Conservation (phyloP, 306 rosid species). For the Amphicarpaea edgeworthii region DNA sequence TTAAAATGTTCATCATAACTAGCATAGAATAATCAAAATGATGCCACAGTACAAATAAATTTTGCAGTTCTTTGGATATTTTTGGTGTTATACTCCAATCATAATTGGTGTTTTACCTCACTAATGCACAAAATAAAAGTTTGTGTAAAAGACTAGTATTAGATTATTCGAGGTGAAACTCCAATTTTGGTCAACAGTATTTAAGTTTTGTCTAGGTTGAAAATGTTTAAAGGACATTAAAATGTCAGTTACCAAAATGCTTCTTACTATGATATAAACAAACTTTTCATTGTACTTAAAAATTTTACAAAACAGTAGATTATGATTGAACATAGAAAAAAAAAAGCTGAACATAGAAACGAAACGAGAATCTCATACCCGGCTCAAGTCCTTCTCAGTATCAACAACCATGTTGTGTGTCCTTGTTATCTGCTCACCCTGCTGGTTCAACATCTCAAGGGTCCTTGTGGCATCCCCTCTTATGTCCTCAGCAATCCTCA, state of each 20-base stretch:
- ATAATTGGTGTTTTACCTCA: background rate
- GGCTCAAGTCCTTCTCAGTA: slow-evolving; percentile 82
- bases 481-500: slow-evolving; percentile 87
- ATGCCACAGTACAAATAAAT: background rate
- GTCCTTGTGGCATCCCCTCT: slow-evolving; percentile 80
- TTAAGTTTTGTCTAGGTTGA: background rate
- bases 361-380: slow-evolving; percentile 53
- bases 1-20: background rate
- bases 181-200: background rate
- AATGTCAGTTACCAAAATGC: background rate
- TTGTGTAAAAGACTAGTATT: background rate
- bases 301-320: no score
- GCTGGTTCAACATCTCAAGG: slow-evolving; percentile 86
- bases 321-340: no score
- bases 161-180: background rate
- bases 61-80: background rate
- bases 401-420: slow-evolving; percentile 83
- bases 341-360: background rate
- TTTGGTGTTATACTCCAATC: background rate
- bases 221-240: background rate
- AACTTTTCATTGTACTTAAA: no score
- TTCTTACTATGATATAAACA: background rate
- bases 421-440: slow-evolving; percentile 93
- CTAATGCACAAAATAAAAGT: background rate
- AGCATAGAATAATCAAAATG: background rate